Conservation (phyloP, 148 eudicot species). For the Dianthus caryophyllus region DNA sequence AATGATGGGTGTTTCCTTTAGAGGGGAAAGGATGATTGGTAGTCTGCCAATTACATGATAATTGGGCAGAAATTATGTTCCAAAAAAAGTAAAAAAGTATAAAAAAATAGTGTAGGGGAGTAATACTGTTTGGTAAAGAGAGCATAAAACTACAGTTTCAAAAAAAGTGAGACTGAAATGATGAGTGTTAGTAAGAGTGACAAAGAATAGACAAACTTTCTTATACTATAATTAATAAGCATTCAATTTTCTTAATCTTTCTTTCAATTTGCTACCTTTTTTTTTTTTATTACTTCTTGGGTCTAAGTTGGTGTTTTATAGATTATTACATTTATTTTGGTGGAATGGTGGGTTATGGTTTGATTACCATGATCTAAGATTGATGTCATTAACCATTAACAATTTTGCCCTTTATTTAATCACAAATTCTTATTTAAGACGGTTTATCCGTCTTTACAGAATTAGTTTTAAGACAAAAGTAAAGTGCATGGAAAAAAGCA, state of each 20-base stretch:
- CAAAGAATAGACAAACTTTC: conserved; percentile 25
- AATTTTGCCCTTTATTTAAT: too few relatives aligned
- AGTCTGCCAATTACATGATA: conserved; percentile 65
- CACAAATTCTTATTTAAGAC: too few relatives aligned
- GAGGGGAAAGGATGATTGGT: conserved; percentile 90
- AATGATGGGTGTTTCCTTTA: conserved; percentile 95
- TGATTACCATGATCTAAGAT: conserved; percentile 36
- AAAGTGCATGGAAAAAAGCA: too few relatives aligned
- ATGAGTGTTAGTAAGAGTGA: conserved; percentile 21
- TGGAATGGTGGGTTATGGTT: conserved; percentile 22
- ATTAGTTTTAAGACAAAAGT: too few relatives aligned
- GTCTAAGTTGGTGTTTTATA: conserved; percentile 6
- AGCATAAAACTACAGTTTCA: conserved; percentile 11
- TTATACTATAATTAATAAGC: conserved; percentile 22
- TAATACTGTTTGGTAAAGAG: conserved; percentile 1
- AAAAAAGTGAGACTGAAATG: neutral
- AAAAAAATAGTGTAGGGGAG: neutral
- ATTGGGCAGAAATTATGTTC: conserved; percentile 31
- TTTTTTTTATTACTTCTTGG: too few relatives aligned
- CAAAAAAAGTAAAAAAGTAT: too few relatives aligned
- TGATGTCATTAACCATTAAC: conserved; percentile 52
- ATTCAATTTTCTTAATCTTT: conserved; percentile 51
- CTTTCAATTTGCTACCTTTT: conserved; percentile 47
- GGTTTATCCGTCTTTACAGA: too few relatives aligned
- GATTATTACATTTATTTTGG: conserved; percentile 4